A percentile compares a stretch with the other conserved stretches of the same genome.
phyloP scores from a whole-genome alignment of 2,329 filamentous ascomycete genomes.

The Ceratocystis alfenasii region DNA sequence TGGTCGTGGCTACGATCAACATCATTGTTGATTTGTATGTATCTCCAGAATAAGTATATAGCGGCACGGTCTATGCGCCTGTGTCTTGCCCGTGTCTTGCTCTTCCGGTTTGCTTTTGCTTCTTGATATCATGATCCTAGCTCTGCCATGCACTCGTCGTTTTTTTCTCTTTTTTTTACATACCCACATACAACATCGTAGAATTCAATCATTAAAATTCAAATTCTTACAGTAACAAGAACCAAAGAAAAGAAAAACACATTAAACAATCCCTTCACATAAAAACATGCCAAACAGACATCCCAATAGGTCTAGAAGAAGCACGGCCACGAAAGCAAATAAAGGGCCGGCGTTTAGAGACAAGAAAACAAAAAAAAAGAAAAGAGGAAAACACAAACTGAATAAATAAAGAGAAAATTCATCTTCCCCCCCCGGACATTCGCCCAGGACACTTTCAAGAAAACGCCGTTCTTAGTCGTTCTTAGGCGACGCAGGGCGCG shows the following conservation, averaged over 20 bases:
- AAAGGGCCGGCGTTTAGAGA: background rate
- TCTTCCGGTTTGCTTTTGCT: background rate
- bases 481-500: constrained; percentile 16
- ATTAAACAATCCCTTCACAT: background rate
- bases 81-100: background rate
- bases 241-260: background rate
- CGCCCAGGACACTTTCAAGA: background rate
- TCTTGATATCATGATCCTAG: constrained; percentile 2
- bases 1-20: constrained; percentile 82
- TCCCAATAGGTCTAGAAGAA: background rate
- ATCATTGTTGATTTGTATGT: constrained; percentile 91
- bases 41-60: constrained; percentile 15
- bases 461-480: constrained; percentile 8
- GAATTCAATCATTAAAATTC: constrained; percentile 5
- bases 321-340: background rate
- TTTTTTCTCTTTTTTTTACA: background rate
- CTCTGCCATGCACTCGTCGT: background rate
- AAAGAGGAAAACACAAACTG: constrained; percentile 1
- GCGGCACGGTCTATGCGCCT: background rate
- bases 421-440: background rate
- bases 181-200: background rate
- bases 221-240: background rate
- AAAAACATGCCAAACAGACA: background rate
- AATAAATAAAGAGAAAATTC: background rate
- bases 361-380: constrained; percentile 2